Conservation (phyloP, 148 eudicot species). For the Nyssa sinensis region DNA sequence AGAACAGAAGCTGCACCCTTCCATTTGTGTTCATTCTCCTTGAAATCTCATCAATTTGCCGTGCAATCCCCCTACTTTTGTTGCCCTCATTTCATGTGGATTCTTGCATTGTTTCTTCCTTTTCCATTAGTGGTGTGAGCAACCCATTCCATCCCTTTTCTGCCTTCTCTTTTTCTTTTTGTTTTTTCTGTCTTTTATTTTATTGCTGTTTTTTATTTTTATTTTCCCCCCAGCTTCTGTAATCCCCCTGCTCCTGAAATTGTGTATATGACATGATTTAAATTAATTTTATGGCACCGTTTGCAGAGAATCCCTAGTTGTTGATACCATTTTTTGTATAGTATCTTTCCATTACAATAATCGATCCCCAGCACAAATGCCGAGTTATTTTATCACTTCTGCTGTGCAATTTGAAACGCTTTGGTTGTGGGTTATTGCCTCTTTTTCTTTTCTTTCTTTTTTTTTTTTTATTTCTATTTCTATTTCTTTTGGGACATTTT, state of each 20-base stretch:
- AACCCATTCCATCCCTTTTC: neutral
- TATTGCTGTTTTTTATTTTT: neutral
- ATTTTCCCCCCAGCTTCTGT: too few relatives aligned
- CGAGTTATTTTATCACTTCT: neutral
- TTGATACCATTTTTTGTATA: neutral
- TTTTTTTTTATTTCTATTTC: too few relatives aligned
- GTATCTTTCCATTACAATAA: neutral
- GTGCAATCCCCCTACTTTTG: neutral
- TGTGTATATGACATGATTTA: slow-evolving; percentile 1
- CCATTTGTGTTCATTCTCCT: slow-evolving; percentile 6
- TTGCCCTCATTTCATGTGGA: slow-evolving; percentile 6
- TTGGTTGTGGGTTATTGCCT: neutral
- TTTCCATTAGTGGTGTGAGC: slow-evolving; percentile 3
- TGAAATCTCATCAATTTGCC: neutral
- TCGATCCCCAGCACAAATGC: neutral
- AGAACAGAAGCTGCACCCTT: slow-evolving; percentile 7
- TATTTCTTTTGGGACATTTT: neutral
- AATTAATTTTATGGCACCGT: neutral
- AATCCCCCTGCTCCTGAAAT: neutral
- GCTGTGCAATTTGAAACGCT: neutral
- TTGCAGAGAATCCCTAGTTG: neutral
- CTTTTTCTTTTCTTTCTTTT: neutral
- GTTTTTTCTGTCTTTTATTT: neutral
- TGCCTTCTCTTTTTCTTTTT: neutral
- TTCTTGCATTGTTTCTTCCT: slow-evolving; percentile 5